Base-by-base conservation (phyloP, 257 asterid genomes). In the Henckelia pumila region DNA sequence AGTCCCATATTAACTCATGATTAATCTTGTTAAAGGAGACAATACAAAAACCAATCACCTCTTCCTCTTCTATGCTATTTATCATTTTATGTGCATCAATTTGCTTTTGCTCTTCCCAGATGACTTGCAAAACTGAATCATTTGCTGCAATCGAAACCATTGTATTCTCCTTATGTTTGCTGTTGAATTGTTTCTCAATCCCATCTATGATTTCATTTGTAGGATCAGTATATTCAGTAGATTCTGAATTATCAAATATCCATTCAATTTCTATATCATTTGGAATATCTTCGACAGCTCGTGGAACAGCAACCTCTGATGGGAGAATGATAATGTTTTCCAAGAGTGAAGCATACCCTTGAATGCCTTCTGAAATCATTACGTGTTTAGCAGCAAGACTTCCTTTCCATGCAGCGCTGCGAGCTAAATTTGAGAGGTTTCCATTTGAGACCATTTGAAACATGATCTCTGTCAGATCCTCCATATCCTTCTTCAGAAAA, bases 51-150 rank as follows among this genome's bases (percentile, higher is more conserved):
- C 44, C 23, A 52, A 71, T 71, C 62, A 83, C 99, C 92, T 91
- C 96, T 22, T 91, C 97, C 16, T 94, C 97, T 79, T 94, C 97
- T 81, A 85, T 89, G 71, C 88, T 76, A 76, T 89, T 89, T 72
- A 74, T 87, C 83, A 66, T 22, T 71, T 75, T 59, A 59, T 73
- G 79, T 75, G 76, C 68, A 82, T 91, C 96, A 61, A 74, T 68
- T 61, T 60, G n/a, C 77, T 80, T 86, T 67, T 94, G 91, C 63
- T 91, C 94, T 69, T 83, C 95, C 99, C 99, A 94, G 35, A 94
- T 91, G 63, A 69, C 30, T 69, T 83, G 86, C 64, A 79, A 62
- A 69, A 91, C 89, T 5, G 82, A 66, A 61, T 88, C 89, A 64
- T 77, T 75, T 24, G 81, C 62, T 28, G 67, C 55, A 68, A 55